Conservation (phyloP, 805 yeast genomes). For the Metschnikowia reukaufii region DNA sequence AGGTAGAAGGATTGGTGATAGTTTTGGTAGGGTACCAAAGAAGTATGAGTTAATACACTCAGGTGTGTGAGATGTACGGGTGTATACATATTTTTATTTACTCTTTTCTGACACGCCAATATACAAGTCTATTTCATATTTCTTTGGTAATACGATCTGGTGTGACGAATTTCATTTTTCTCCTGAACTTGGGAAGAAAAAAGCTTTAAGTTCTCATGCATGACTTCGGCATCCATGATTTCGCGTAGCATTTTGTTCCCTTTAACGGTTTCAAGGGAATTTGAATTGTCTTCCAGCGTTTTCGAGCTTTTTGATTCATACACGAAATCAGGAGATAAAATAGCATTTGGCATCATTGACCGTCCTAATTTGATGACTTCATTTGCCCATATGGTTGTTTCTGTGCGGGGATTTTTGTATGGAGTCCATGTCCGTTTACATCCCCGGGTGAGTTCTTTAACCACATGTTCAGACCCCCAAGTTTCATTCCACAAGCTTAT, state of each 20-base stretch:
- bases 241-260: constrained; percentile 37
- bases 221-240: constrained; percentile 11
- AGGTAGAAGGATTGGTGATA: too few species aligned
- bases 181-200: neutral
- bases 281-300: neutral
- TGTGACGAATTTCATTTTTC: constrained; percentile 30
- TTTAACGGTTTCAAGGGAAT: constrained; percentile 14
- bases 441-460: constrained; percentile 65
- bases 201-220: neutral
- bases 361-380: constrained; percentile 63
- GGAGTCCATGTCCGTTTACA: constrained; percentile 68
- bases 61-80: constrained; percentile 7
- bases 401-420: constrained; percentile 51
- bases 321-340: constrained; percentile 38
- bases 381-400: constrained; percentile 60
- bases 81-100: neutral
- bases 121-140: constrained; percentile 1
- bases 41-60: too few species aligned
- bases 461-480: constrained; percentile 64
- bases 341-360: constrained; percentile 57
- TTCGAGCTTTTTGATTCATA: constrained; percentile 19
- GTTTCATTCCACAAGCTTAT: constrained; percentile 52
- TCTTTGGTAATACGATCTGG: constrained; percentile 39
- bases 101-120: neutral
- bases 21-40: too few species aligned